Conservation (phyloP, 257 asterid genomes). For the Solanum tacnaense region DNA sequence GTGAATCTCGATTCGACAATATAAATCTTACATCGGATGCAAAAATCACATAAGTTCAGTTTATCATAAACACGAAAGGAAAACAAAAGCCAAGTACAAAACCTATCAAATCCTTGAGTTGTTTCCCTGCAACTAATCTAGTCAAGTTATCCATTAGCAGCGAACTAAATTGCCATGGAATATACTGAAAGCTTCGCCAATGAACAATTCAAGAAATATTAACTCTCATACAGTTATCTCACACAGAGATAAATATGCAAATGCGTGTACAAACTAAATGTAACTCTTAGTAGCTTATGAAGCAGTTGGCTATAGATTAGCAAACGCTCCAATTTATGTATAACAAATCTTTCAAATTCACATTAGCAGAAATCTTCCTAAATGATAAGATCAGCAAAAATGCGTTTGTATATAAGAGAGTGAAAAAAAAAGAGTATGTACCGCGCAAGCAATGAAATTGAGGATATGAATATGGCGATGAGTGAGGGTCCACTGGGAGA, state of each 20-base stretch:
- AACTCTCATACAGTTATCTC: not conserved
- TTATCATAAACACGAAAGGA: not conserved
- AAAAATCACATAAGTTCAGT: not conserved
- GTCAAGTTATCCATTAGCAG: not conserved
- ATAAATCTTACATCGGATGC: not conserved
- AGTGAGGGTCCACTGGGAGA: conserved; percentile 33
- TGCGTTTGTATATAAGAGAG: not conserved
- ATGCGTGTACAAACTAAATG: not conserved
- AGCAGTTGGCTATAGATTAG: not conserved
- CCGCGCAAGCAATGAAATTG: conserved; percentile 75
- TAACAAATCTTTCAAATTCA: not conserved
- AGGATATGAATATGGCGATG: conserved; percentile 60
- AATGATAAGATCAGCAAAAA: not conserved
- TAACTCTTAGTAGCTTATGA: not conserved
- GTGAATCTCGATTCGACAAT: not conserved
- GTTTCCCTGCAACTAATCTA: not conserved
- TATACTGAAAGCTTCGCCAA: not conserved
- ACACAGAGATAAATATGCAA: not conserved
- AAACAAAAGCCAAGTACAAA: not conserved
- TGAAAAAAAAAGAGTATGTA: conserved; percentile 1
- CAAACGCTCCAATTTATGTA: not conserved
- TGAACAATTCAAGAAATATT: not conserved
- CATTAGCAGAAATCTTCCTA: not conserved
- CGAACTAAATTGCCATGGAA: not conserved
- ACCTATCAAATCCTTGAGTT: not conserved